Conservation (phyloP, 164 flowering plant genomes). For the Liquidambar formosana region DNA sequence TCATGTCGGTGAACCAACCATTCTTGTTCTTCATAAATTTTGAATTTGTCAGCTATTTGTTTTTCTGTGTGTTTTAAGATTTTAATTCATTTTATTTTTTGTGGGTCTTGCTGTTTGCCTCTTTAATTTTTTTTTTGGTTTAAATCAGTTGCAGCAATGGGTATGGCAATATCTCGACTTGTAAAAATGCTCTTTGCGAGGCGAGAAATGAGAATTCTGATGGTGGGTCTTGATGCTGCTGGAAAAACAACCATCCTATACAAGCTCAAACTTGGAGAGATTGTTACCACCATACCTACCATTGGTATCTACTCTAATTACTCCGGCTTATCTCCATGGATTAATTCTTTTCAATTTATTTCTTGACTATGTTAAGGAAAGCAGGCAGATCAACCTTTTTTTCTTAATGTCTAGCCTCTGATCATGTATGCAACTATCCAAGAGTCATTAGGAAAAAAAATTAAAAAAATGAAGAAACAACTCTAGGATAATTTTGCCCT, state of each 20-base stretch:
- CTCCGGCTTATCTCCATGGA: too few species aligned
- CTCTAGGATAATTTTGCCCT: too few species aligned
- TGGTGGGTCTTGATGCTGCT: constrained; percentile 50
- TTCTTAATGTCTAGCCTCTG: too few species aligned
- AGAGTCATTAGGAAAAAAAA: too few species aligned
- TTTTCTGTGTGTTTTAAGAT: too few species aligned
- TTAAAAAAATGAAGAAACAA: too few species aligned
- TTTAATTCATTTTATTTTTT: too few species aligned
- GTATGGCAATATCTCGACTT: constrained; percentile 37
- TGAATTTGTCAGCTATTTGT: background rate
- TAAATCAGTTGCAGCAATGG: constrained; percentile 29
- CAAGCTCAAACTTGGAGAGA: constrained; percentile 48
- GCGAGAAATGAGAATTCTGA: constrained; percentile 49
- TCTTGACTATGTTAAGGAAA: too few species aligned
- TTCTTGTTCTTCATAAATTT: background rate
- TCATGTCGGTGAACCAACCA: background rate
- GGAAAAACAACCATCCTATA: constrained; percentile 50
- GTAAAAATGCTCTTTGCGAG: constrained; percentile 35
- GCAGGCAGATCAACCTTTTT: too few species aligned
- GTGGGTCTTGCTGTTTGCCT: too few species aligned
- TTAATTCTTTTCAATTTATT: too few species aligned
- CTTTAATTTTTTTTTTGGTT: background rate
- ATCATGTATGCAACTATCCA: too few species aligned
- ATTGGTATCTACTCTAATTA: constrained; percentile 28
- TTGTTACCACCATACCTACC: constrained; percentile 45